A percentile compares a stretch with the other conserved stretches of the same genome.
These are phyloP conservation scores for Hortiboletus campestris DNA, from an alignment of 768 basidiomycete species.

Conservation along the genomic window DNA sequence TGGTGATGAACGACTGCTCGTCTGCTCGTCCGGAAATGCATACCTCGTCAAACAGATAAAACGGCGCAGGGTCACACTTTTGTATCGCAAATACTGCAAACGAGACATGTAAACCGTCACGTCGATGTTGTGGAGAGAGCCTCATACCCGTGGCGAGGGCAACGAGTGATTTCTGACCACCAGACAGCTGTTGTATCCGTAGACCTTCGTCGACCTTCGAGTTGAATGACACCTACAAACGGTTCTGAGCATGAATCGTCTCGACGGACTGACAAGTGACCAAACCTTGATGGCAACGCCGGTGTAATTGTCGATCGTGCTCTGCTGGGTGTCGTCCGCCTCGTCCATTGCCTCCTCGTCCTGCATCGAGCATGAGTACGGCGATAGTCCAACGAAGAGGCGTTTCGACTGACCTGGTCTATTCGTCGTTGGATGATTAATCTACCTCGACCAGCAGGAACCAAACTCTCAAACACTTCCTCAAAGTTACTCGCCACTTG, in stretches of 20 bases:
- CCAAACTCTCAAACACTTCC: constrained; percentile 94
- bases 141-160: constrained; percentile 84
- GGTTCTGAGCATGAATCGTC: too few relatives aligned
- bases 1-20: neutral
- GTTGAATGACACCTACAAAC: constrained; percentile 81
- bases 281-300: constrained; percentile 84
- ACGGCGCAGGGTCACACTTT: constrained; percentile 98
- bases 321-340: constrained; percentile 68
- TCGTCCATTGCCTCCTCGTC: constrained; percentile 72
- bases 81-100: constrained; percentile 91
- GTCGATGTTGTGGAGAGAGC: neutral
- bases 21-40: neutral
- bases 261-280: too few relatives aligned
- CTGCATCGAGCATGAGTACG: constrained; percentile 31
- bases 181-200: constrained; percentile 93
- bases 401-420: constrained; percentile 56
- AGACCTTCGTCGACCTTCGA: constrained; percentile 97
- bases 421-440: constrained; percentile 91
- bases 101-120: constrained; percentile 1
- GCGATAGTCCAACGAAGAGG: neutral
- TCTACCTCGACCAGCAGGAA: constrained; percentile 88
- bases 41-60: constrained; percentile 98
- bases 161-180: constrained; percentile 96
- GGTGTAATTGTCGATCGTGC: constrained; percentile 88
- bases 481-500: constrained; percentile 97